phyloP scores from a whole-genome alignment of 441 rosid species.

The Gossypium schwendimanii region DNA sequence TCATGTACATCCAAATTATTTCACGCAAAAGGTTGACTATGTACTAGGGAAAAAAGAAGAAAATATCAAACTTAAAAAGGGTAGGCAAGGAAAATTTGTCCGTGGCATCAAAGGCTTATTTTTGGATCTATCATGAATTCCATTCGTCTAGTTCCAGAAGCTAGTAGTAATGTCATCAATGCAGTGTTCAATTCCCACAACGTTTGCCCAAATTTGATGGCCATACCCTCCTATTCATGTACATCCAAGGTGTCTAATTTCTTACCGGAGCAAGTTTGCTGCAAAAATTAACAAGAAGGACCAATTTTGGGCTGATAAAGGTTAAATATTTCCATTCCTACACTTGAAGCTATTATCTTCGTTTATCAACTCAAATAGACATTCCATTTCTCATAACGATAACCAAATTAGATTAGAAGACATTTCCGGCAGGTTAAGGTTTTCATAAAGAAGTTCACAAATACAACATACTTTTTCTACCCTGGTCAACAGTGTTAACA shows the following conservation, averaged over 20 bases:
- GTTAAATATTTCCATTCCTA: background rate
- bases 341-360: background rate
- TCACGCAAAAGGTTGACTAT: background rate
- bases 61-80: background rate
- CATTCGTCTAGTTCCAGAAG: background rate
- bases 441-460: background rate
- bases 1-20: background rate
- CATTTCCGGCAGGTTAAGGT: background rate
- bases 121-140: background rate
- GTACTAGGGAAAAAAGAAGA: background rate
- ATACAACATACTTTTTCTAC: background rate
- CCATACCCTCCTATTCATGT: background rate
- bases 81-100: background rate
- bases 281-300: no score
- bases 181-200: background rate
- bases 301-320: background rate
- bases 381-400: background rate
- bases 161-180: background rate
- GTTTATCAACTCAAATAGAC: background rate
- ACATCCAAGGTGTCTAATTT: background rate
- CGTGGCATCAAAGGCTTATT: background rate
- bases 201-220: background rate
- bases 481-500: background rate
- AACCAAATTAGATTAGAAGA: background rate
- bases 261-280: background rate